Base-by-base conservation (phyloP, 805 yeast species). In the Maudiozyma saulgeensis region DNA sequence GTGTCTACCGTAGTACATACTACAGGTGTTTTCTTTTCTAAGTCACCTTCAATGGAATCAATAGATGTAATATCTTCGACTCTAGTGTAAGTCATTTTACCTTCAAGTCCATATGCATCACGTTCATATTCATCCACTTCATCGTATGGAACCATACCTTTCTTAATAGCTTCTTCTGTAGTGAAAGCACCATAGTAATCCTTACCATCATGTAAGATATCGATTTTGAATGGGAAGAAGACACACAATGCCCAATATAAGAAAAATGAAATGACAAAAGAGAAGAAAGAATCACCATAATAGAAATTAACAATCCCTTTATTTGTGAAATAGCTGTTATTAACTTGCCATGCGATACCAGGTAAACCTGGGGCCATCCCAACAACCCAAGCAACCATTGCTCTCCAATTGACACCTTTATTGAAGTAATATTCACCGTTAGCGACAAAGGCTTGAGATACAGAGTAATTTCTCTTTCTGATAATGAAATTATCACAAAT, bases 351-450 rank as follows among this genome's bases (percentile, higher is more conserved):
- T 54, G 64, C 69, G 54, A 60, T 67, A 35, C 81, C 81, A 3
- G 81, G 81, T 25, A 77, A 49, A 19, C 77, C 77, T 16, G 79
- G 80, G 11, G 72, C 68, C 58, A 70, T 64, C 32, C 74, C 73
- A 5, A 62, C 53, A 4, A 60, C 50, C 62, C 66, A 61, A 21
- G 66, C 63, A 52, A 59, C 48, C 41, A 69, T 53, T 49, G 71
- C 64, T 60, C 72, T 62, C 64, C 64, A 67, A 49, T 73, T 72
- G 44, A 68, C 44, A 37, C 77, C 78, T 23, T 59, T 55, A 41
- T 52, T 55, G 55, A 64, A 69, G 53, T 68, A 72, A 55, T 70
- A 75, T n/a, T 62, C 62, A 25, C 67, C 63, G 28, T 61, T 55
- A 4, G 55, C 32, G 16, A 54, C 53, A 39, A 62, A 62, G 12